Base-by-base conservation (phyloP, 805 yeast genomes). In the Saturnispora sekii region DNA sequence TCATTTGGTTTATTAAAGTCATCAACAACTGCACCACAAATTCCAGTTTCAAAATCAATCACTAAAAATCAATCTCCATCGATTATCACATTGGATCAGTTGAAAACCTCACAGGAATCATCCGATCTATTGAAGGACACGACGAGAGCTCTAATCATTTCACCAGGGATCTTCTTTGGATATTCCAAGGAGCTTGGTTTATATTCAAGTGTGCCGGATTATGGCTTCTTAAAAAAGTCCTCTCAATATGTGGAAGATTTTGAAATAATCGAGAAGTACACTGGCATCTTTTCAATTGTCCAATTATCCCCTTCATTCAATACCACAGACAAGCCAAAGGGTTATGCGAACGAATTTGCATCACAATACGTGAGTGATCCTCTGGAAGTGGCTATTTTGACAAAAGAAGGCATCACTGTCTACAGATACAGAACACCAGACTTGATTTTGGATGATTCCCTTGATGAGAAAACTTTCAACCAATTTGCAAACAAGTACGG, bases 91-190 rank as follows among this genome's bases (percentile, higher is more conserved):
- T 58, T 63, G 11, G 54, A 59, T 32, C 61, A 61, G 45, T 56
- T 75, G 31, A 73, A 68, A 47, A 73, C 77, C 16, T 69, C 84
- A 59, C 78, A 76, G 51, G 77, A 74, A 51, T 68, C 74, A 0
- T 69, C 78, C 6, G 62, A 70, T 2, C 58, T 87, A 40, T 66
- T 81, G 46, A 74, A 72, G 48, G 74, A 81, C 38, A 71, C 83
- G 26, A 67, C 73, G 35, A 67, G 77, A 10, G 71, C 84, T 21
- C 71, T 75, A 30, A 68, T 89, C 10, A 68, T 86, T 29, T 78
- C 94, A 16, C 96, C 96, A 0, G 95, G 95, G n/a, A 79, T 87
- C 3, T 89, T 79, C 55, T 70, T 89, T 48, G 81, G 85, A 34
- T 84, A 81, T 10, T 59, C 59, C 37, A 64, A 70, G 4, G 72